Evolutionary conservation across 1,284 basidiomycete genomes (phyloP), one percentile per base, ranked within the genome.

Genomic region (Ceratobasidium sp.): DNA sequence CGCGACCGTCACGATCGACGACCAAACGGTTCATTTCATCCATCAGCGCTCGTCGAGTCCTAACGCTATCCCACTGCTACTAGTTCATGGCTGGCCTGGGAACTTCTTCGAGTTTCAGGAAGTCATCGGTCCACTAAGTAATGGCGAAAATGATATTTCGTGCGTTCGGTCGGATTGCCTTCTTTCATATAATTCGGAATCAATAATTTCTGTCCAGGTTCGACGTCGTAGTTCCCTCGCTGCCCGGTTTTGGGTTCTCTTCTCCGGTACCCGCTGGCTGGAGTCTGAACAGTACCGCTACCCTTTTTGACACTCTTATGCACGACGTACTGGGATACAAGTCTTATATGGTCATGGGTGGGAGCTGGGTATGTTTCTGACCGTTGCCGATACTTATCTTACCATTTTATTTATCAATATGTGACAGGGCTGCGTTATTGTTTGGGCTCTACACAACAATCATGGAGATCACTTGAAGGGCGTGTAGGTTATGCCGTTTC

Each of bases 241-340:
- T 78, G 23, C 77, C 77, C 26, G 77, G 77, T 3, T 78, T 76
- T 54, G 77, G 68, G 31, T 78, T 76, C 51, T 73, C 67, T 23
- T 76, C 75, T 1, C 68, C 75, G 7, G 58, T 65, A 17, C 75
- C 75, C 15, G 35, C 60, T 13, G 75, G 75, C 10, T 76, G 75
- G 75, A 76, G 42, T 23, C 17, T 76, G 6, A 76, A 76, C 20
- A 49, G 61, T 15, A 78, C 77, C 5, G 77, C 77, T 3, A 35
- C 26, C 20, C 23, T 78, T 3, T 78, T 76, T 47, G 69, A 78
- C 47, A 74, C 51, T 7, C 64, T 78, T 0, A 56, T 78, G 68
- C 47, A 28, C n/a, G 63, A 76, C n/a, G 63, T 76, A 26, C 64
- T 78, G 8, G 69, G 75, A 7, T 78, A 78, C 31, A 60, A 51